Base-by-base conservation (phyloP, 2,329 filamentous ascomycete species). In the Fusarium lyarnte region DNA sequence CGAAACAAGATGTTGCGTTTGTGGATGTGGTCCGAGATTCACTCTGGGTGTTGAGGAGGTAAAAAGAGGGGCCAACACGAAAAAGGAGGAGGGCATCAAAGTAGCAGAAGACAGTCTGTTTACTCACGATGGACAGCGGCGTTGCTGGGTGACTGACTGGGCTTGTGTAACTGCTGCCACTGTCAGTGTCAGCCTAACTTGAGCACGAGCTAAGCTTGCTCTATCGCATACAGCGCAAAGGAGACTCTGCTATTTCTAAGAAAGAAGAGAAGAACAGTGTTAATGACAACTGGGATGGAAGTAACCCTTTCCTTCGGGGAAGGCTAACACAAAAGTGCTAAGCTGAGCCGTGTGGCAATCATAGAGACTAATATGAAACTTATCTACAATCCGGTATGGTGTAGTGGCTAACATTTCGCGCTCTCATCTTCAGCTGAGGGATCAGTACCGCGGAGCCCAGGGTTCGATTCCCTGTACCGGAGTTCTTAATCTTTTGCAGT, bases 371-470 rank as follows among this genome's bases (percentile, higher is more conserved):
- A 27, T 3, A 11, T 5, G 5, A 16, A 8, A 6, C 3, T 10
- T 6, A 2, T 8, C 8, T 27, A 3, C 7, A 23, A 36, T 78
- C 77, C 77, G 77, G 77, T 78, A 79, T 79, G 77, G 77, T 79
- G 77, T 79, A 79, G 76, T 79, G 77, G 77, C 77, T 77, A 78
- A 78, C 77, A 78, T 78, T 78, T 78, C 76, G 74, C 77, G 77
- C 77, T 78, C 66, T 78, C 77, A 78, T 58, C 23, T 53, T 60
- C 16, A 71, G 9, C 19, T 76, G 71, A 73, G 71, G 16, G 74
- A 76, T 66, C 27, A 66, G 61, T 47, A 36, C 74, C 74, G 74
- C 74, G 74, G 74, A 76, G 74, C 74, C 74, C 74, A 76, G 74
- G 74, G 74, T 76, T 76, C 74, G 74, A 76, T 76, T 76, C 74